Conservation (phyloP, 2,329 filamentous ascomycete genomes). For the Epichloe baconii region DNA sequence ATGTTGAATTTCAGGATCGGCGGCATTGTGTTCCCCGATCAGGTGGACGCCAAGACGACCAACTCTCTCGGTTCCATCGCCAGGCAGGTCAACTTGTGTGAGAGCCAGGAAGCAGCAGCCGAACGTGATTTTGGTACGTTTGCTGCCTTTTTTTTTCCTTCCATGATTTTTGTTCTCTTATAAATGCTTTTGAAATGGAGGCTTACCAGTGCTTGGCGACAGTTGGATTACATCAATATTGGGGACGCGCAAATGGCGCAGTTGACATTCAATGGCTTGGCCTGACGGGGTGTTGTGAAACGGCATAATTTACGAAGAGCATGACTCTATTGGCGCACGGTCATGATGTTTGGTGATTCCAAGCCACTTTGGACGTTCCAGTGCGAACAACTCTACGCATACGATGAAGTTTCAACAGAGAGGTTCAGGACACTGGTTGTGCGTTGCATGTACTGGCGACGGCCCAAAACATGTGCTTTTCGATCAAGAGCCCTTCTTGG, state of each 20-base stretch:
- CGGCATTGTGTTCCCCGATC: slow-evolving; percentile 23
- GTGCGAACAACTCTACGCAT: too few relatives aligned
- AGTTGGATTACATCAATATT: slow-evolving; percentile 31
- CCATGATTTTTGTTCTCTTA: background rate
- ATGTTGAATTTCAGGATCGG: slow-evolving; percentile 18
- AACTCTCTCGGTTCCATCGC: slow-evolving; percentile 22
- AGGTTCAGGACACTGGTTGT: too few relatives aligned
- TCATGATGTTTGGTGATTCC: background rate
- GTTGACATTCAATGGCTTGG: slow-evolving; percentile 24
- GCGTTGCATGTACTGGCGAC: too few relatives aligned
- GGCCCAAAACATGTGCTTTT: too few relatives aligned
- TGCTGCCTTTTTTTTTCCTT: background rate
- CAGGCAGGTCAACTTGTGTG: slow-evolving; percentile 17
- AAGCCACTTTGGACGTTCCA: too few relatives aligned
- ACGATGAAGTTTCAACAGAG: too few relatives aligned
- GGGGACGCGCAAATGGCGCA: slow-evolving; percentile 27
- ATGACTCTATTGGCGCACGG: background rate
- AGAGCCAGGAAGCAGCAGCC: slow-evolving; percentile 13
- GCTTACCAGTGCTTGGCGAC: slow-evolving; percentile 4
- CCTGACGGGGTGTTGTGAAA: slow-evolving; percentile 1
- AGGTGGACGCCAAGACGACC: slow-evolving; percentile 16
- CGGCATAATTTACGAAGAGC: background rate
- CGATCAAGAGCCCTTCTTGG: too few relatives aligned
- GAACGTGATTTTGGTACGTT: slow-evolving; percentile 21
- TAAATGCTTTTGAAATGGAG: slow-evolving; percentile 4